Conservation (phyloP, 2,329 filamentous ascomycete genomes). For the Nemania abortiva region DNA sequence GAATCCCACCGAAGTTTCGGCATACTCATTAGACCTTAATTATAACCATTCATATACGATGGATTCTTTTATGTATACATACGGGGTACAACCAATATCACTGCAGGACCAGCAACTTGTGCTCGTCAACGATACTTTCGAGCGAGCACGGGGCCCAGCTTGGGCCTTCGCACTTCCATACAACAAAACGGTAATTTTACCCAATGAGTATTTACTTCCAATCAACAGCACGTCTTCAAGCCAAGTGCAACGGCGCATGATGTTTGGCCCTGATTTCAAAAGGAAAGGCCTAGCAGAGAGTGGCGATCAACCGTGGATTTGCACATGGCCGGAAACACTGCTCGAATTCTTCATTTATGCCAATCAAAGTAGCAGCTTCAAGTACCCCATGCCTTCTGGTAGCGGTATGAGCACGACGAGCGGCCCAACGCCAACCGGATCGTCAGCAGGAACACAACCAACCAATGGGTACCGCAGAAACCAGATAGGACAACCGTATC, state of each 20-base stretch:
- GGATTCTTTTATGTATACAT: slow-evolving; percentile 57
- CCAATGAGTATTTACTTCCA: slow-evolving; percentile 55
- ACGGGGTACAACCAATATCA: slow-evolving; percentile 66
- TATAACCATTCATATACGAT: slow-evolving; percentile 55
- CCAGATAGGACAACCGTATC: neutral
- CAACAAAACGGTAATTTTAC: slow-evolving; percentile 68
- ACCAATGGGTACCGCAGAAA: slow-evolving; percentile 1
- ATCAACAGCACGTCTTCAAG: slow-evolving; percentile 21
- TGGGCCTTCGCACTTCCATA: slow-evolving; percentile 66
- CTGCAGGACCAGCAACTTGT: slow-evolving; percentile 57
- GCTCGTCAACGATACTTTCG: slow-evolving; percentile 66
- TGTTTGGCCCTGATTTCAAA: slow-evolving; percentile 50
- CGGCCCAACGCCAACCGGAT: slow-evolving; percentile 1
- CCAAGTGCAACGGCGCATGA: slow-evolving; percentile 48
- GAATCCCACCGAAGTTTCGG: slow-evolving; percentile 47
- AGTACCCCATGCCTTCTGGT: slow-evolving; percentile 31
- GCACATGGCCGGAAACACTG: slow-evolving; percentile 67
- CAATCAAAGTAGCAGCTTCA: slow-evolving; percentile 61
- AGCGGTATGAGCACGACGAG: slow-evolving; percentile 8
- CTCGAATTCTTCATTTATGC: slow-evolving; percentile 70
- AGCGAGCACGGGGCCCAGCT: slow-evolving; percentile 63
- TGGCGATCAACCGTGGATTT: slow-evolving; percentile 70
- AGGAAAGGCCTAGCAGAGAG: slow-evolving; percentile 56
- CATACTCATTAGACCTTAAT: slow-evolving; percentile 59
- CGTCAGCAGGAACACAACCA: slow-evolving; percentile 15